Evolutionary conservation across 805 yeast genomes (phyloP), one percentile per base, ranked within the genome.

Genomic region (Vanderwaltozyma tropicalis): DNA sequence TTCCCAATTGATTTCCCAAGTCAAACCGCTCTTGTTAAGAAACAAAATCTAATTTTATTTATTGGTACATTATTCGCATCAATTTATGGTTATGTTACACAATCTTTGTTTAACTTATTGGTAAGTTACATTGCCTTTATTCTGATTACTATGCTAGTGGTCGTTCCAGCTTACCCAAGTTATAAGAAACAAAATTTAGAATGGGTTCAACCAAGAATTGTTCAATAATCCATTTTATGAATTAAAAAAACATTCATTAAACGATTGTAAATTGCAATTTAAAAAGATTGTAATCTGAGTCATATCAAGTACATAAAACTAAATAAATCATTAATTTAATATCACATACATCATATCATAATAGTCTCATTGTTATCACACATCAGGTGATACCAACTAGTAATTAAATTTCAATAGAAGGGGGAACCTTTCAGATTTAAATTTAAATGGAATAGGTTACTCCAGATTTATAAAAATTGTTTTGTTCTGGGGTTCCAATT

Each of bases 101-200:
- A 71, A 41, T 67, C 76, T 36, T 48, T 80, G 4, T 37, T 47
- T 4, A 44, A 55, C 31, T 50, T 71, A 7, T 43, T 73, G 17
- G 57, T 57, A 35, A 47, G 65, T 11, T 71, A 72, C 52, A 63
- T 55, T 10, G 57, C 57, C 10, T 52, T 66, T 17, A 47, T 64
- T 15, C 24, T 61, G 1, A 20, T 65, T 3, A 50, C 67, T 2
- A 39, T 64, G 10, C 38, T 69, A 5, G 47, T 68, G 5, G 69
- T 68, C 4, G 59, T 76, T 16, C 85, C 86, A 22, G 69, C 80
- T 19, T 81, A 78, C 67, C 68, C 79, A 3, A 45, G 55, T 7
- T 81, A 71, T 52, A 78, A 66, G 36, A 61, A 63, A 46, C 55
- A 71, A 41, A 73, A 72, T 25, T 60, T 67, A 20, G 55, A 52